phyloP scores from a whole-genome alignment of 805 yeast species.

The Yamadazyma paraphyllophila region DNA sequence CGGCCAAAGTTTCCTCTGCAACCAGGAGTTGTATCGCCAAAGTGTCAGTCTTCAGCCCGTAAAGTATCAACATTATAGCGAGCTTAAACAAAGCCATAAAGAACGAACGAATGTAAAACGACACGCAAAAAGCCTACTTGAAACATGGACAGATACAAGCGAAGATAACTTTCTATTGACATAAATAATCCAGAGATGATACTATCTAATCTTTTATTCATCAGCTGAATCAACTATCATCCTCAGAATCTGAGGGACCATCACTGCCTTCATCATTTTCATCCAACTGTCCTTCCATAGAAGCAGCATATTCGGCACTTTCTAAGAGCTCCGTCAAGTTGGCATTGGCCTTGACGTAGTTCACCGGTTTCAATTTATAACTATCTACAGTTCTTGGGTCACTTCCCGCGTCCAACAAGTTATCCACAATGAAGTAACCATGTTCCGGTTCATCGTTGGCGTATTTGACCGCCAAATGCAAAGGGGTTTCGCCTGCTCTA shows the following conservation, averaged over 20 bases:
- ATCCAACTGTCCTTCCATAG: constrained; percentile 34
- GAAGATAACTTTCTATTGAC: constrained; percentile 39
- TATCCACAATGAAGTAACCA: constrained; percentile 74
- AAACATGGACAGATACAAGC: constrained; percentile 47
- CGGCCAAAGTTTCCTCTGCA: constrained; percentile 43
- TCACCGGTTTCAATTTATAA: constrained; percentile 71
- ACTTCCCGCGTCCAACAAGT: constrained; percentile 87
- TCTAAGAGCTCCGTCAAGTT: constrained; percentile 64
- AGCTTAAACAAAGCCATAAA: constrained; percentile 26
- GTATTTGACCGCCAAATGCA: constrained; percentile 81
- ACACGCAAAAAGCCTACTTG: constrained; percentile 23
- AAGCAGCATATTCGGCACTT: constrained; percentile 77
- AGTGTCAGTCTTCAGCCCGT: neutral
- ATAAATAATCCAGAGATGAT: neutral
- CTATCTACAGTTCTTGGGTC: constrained; percentile 55
- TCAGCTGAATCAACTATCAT: constrained; percentile 12
- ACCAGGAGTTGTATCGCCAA: constrained; percentile 12
- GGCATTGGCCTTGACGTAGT: constrained; percentile 57
- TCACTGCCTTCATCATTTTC: constrained; percentile 28
- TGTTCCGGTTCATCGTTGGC: constrained; percentile 79
- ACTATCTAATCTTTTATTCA: constrained; percentile 11
- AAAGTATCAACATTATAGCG: constrained; percentile 22
- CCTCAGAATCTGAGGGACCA: constrained; percentile 28
- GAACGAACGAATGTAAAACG: constrained; percentile 1
- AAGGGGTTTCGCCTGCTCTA: constrained; percentile 82